Evolutionary conservation across 2,329 filamentous ascomycete species (phyloP).

Genomic region (Colletotrichum lindemuthianum): DNA sequence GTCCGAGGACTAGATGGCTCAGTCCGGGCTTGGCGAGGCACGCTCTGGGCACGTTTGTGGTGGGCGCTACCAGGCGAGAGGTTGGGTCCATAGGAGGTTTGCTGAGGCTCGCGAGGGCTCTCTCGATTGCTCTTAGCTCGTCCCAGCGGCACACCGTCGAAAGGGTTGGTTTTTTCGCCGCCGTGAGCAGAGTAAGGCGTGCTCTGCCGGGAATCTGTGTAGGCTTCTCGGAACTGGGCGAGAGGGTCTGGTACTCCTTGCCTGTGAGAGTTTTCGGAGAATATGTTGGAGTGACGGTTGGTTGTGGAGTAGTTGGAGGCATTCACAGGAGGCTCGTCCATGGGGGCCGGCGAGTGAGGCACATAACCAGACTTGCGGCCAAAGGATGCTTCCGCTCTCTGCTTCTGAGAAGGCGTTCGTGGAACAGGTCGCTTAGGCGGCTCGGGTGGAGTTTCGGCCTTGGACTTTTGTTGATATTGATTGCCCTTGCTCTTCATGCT

Average conservation of each 20-base stretch:
- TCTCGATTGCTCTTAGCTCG: slow-evolving; percentile 59
- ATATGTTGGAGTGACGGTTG: slow-evolving; percentile 40
- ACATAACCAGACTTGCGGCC: slow-evolving; percentile 62
- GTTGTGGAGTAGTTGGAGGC: slow-evolving; percentile 62
- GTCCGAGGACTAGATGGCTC: slow-evolving; percentile 29
- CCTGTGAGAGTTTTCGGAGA: slow-evolving; percentile 36
- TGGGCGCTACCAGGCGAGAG: slow-evolving; percentile 38
- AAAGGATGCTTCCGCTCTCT: slow-evolving; percentile 66
- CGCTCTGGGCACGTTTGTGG: slow-evolving; percentile 45
- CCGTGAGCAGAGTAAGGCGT: slow-evolving; percentile 66
- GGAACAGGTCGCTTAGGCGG: slow-evolving; percentile 52
- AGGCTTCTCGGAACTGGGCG: slow-evolving; percentile 56
- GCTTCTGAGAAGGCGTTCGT: slow-evolving; percentile 61
- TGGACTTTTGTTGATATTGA: slow-evolving; percentile 42
- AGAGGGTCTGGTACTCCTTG: slow-evolving; percentile 55
- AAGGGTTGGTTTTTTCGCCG: slow-evolving; percentile 69
- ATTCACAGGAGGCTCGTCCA: slow-evolving; percentile 63
- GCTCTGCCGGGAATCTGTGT: slow-evolving; percentile 62
- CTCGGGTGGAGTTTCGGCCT: slow-evolving; percentile 40
- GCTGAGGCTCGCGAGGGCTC: slow-evolving; percentile 42
- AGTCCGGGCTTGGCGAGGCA: slow-evolving; percentile 37
- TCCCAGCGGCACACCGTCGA: slow-evolving; percentile 57
- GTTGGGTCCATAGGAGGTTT: slow-evolving; percentile 29
- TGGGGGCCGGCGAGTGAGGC: slow-evolving; percentile 57
- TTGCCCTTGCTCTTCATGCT: slow-evolving; percentile 51